Evolutionary conservation across 805 yeast genomes (phyloP).

Genomic region (Hagleromyces aurorensis): DNA sequence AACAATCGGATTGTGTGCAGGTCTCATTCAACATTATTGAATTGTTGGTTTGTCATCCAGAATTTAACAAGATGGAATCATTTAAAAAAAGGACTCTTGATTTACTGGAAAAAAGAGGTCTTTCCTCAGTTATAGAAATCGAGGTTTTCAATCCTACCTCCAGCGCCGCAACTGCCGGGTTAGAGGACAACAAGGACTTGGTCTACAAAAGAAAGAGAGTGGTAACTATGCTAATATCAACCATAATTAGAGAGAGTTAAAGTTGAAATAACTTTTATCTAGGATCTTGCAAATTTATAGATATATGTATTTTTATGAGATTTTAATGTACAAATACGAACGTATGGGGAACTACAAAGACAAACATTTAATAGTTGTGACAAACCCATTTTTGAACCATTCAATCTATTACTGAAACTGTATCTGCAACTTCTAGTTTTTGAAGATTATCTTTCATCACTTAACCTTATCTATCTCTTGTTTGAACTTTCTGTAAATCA

Average conservation of each 20-base stretch:
- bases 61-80: slow-evolving; percentile 22
- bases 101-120: slow-evolving; percentile 20
- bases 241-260: too few relatives aligned
- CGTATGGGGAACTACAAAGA: too few relatives aligned
- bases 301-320: too few relatives aligned
- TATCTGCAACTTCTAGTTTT: too few relatives aligned
- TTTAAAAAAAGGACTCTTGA: slow-evolving; percentile 16
- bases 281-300: too few relatives aligned
- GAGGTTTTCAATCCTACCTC: slow-evolving; percentile 5
- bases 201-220: slow-evolving; percentile 22
- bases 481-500: slow-evolving; percentile 56
- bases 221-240: slow-evolving; percentile 15
- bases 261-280: too few relatives aligned
- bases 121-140: slow-evolving; percentile 9
- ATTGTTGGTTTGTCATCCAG: slow-evolving; percentile 26
- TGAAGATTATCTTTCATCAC: too few relatives aligned
- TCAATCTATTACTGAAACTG: too few relatives aligned
- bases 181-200: slow-evolving; percentile 12
- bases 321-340: too few relatives aligned
- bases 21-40: slow-evolving; percentile 29
- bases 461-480: slow-evolving; percentile 60
- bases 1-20: slow-evolving; percentile 28
- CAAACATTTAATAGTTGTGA: too few relatives aligned
- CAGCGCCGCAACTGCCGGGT: slow-evolving; percentile 7
- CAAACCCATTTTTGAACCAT: too few relatives aligned